Base-by-base conservation (phyloP, 2,329 filamentous ascomycete species). In the Bipolaris victoriae region DNA sequence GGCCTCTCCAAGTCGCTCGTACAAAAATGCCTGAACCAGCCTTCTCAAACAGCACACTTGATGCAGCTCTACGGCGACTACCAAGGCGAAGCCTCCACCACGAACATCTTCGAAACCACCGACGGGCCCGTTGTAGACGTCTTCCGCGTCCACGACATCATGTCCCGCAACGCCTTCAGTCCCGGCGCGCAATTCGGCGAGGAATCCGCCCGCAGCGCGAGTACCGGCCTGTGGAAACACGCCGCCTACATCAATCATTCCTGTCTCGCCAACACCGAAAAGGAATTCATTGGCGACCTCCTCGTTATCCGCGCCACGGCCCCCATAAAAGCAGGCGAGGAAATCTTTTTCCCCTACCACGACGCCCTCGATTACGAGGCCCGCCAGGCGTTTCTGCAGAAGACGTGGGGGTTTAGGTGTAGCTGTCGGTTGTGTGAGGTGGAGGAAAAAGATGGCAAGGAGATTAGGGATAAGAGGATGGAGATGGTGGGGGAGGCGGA, bases 21-120 rank as follows among this genome's bases (percentile, higher is more conserved):
- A 0, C 80, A 84, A 57, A 84, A 83, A 58, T 61, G 85, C n/a
- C 68, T 78, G 22, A 75, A 78, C 31, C 81, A 79, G 41, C 77
- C 79, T 0, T 74, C 73, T 1, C 56, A 74, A 2, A 73, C 75
- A 16, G 49, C 63, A 1, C 63, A 64, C 13, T 67, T 79, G 0
- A 70, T 79, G 59, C 64, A 73, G 7, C 70, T 80, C 20, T 31
- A 62, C 66, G 11, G 55, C 69, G 44, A 65, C 31, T 46, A 78
- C 79, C 43, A 71, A 56, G 13, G 81, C 52, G 75, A 77, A 29
- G 7, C 26, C 26, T 29, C 26, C 35, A 80, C 77, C 0, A 67
- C 76, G 3, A 79, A 66, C 0, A 29, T 73, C 1, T 67, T 69
- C 7, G 15, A 63, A 2, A 68, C 71, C 1, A 78, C 81, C 50